A percentile compares a stretch with the other conserved stretches of the same genome.
phyloP scores from a whole-genome alignment of 169 alveolate species.

The Babesia divergens region DNA sequence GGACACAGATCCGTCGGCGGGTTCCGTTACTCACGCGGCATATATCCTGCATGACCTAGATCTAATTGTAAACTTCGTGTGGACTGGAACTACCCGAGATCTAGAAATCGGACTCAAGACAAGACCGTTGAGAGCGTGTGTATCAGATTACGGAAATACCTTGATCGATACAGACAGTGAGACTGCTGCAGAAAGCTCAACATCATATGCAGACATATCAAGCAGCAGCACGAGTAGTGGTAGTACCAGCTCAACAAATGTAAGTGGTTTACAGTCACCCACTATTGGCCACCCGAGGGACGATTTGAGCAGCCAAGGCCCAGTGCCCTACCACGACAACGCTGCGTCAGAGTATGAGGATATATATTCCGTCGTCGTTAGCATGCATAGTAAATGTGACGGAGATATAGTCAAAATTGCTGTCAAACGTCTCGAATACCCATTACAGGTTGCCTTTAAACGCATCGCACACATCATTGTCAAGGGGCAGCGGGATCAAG shows the following conservation, averaged over 20 bases:
- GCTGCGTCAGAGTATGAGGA: neutral
- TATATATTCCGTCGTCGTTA: neutral
- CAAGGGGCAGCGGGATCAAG: neutral
- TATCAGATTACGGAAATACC: neutral
- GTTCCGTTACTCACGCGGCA: slow-evolving; percentile 30
- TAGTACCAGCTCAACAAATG: neutral
- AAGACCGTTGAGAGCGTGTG: neutral
- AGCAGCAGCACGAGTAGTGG: slow-evolving; percentile 16
- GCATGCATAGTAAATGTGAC: neutral
- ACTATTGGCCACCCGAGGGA: neutral
- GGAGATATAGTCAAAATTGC: slow-evolving; percentile 5
- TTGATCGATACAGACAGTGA: neutral
- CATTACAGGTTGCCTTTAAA: slow-evolving; percentile 27
- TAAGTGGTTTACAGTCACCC: neutral
- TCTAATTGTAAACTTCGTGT: neutral
- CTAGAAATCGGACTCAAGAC: neutral
- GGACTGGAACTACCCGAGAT: neutral
- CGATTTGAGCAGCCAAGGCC: neutral
- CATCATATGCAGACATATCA: neutral
- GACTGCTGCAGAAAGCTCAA: neutral
- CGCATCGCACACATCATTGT: neutral
- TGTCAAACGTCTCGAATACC: neutral
- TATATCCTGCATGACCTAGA: slow-evolving; percentile 48
- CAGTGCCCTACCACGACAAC: neutral
- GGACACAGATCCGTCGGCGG: slow-evolving; percentile 29